phyloP scores from a whole-genome alignment of 768 basidiomycete genomes.

The Gymnopilus junonius region DNA sequence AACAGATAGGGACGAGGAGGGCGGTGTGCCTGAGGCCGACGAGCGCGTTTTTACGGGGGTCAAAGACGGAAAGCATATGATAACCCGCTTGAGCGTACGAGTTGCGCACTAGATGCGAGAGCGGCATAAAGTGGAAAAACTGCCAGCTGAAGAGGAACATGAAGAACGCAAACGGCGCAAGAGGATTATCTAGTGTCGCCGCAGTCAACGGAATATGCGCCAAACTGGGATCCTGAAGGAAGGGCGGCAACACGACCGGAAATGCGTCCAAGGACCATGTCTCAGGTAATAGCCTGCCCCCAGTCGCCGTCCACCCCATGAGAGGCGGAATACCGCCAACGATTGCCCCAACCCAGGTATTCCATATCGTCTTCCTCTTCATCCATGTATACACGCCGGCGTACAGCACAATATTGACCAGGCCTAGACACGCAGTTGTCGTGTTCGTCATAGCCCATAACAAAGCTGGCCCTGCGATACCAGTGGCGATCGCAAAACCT shows the following conservation, averaged over 20 bases:
- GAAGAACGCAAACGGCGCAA: conserved; percentile 81
- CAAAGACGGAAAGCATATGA: conserved; percentile 85
- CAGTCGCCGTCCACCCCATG: conserved; percentile 98
- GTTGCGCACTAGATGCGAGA: conserved; percentile 85
- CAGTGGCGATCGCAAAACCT: conserved; percentile 77
- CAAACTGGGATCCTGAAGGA: conserved; percentile 42
- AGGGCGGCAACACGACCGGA: conserved; percentile 63
- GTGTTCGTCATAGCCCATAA: conserved; percentile 87
- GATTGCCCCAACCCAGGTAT: conserved; percentile 94
- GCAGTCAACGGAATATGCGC: conserved; percentile 40
- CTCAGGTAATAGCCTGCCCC: conserved; percentile 66
- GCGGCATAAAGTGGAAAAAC: conserved; percentile 96
- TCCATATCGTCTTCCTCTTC: conserved; percentile 80
- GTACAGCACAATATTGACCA: conserved; percentile 86
- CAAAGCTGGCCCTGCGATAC: conserved; percentile 76
- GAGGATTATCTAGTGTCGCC: conserved; percentile 74
- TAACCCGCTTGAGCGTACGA: conserved; percentile 95
- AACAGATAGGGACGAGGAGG: conserved; percentile 78
- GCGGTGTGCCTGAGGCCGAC: conserved; percentile 86
- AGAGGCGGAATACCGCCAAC: conserved; percentile 94
- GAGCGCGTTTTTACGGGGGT: conserved; percentile 78
- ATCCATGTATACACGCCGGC: conserved; percentile 91
- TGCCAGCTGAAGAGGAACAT: conserved; percentile 95
- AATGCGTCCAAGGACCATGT: conserved; percentile 61
- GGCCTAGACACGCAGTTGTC: conserved; percentile 81